Base-by-base conservation (phyloP, 1,139 yeast genomes). In the Blastobotrys proliferans region DNA sequence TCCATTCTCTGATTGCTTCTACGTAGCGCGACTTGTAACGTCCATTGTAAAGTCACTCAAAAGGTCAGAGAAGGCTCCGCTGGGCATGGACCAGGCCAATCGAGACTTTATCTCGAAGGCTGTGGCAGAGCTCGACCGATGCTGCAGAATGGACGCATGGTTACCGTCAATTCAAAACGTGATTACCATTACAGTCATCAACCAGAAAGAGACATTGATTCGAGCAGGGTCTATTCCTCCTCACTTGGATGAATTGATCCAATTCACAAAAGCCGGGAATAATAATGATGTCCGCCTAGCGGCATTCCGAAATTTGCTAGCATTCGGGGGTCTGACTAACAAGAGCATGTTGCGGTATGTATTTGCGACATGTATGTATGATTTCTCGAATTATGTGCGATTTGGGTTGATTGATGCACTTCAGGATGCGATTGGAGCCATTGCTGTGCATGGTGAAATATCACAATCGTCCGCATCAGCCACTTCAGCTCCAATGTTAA, bases 81-180 rank as follows among this genome's bases (percentile, higher is more conserved):
- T 17, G 10, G 36, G 24, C 14, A 38, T 3, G 13, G 48, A 41
- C 19, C 21, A 24, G 17, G 40, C 35, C 32, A 32, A 43, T 11
- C 39, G 53, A 29, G 48, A 48, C 4, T 74, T 73, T 54, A 57
- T 74, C 6, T 55, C 60, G 8, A 72, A 69, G 16, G 77, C 80
- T 0, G 57, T 76, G 14, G 69, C 71, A 14, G 87, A 90, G 57
- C 68, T 94, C 39, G 78, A 81, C 43, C 72, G 97, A 49, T 75
- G 82, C 48, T 79, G 81, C 51, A 79, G 90, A 51, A 70, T 94
- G 64, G 97, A 92, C 56, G 81, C 78, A 39, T 88, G 95, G 94
- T 72, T 83, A 11, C 94, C 96, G 0, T 81, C 95, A 0, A 79
- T 75, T 52, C 83, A 82, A 36, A 67, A 75, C 31, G 59, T 73